A percentile compares a stretch with the other conserved stretches of the same genome.
phyloP scores from a whole-genome alignment of 2,329 filamentous ascomycete genomes.

The Scolecobasidium constrictum region DNA sequence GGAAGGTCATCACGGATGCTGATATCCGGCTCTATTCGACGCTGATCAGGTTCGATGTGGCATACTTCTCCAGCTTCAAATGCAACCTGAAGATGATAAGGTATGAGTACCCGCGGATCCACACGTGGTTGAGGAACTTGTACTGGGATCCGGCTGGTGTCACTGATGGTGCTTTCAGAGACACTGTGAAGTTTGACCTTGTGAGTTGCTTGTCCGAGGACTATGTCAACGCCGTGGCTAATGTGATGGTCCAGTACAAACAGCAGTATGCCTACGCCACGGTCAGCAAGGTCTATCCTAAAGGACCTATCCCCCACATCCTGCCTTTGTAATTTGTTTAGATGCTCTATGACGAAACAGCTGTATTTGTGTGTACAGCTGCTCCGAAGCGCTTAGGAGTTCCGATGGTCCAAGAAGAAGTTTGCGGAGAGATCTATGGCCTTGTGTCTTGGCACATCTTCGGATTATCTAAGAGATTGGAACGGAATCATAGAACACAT shows the following conservation, averaged over 20 bases:
- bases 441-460: too few species aligned
- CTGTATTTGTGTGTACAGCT: too few species aligned
- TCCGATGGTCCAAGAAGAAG: too few species aligned
- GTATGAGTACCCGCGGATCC: slow-evolving; percentile 47
- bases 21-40: slow-evolving; percentile 49
- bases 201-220: too few species aligned
- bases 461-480: too few species aligned
- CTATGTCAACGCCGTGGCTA: too few species aligned
- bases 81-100: slow-evolving; percentile 52
- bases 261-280: background rate
- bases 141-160: slow-evolving; percentile 33
- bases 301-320: background rate
- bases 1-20: slow-evolving; percentile 44
- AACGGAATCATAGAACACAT: too few species aligned
- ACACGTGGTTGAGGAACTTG: slow-evolving; percentile 49
- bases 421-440: too few species aligned
- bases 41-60: slow-evolving; percentile 47
- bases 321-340: slow-evolving; percentile 1
- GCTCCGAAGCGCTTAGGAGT: too few species aligned
- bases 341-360: too few species aligned
- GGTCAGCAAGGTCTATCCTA: background rate
- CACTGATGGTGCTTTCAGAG: slow-evolving; percentile 18
- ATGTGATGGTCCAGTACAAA: background rate
- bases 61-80: slow-evolving; percentile 58
- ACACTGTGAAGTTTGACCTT: background rate